Percentiles rank a stretch among this genome's conserved stretches.
Evolutionary conservation across 495 filamentous ascomycete species (phyloP).

Genomic region (Penicillium lagena): DNA sequence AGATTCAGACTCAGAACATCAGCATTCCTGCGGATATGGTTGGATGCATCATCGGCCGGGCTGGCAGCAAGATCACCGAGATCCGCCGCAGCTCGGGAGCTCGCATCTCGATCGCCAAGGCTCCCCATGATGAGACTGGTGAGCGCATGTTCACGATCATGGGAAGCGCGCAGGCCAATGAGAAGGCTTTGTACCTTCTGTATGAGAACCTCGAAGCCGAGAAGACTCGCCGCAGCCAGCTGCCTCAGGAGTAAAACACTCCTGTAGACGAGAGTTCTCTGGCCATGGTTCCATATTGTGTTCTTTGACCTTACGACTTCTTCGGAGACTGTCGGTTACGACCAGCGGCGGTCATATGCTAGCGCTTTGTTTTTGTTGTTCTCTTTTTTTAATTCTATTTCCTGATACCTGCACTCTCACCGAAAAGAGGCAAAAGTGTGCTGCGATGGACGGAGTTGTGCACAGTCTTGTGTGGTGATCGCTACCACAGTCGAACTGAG

Average conservation of each 20-base stretch:
- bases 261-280: no score
- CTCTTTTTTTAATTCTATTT: constrained; percentile 35
- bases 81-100: constrained; percentile 94
- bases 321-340: constrained; percentile 28
- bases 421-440: constrained; percentile 30
- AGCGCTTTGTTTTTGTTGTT: constrained; percentile 40
- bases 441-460: constrained; percentile 13
- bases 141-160: constrained; percentile 99
- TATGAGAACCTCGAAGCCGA: constrained; percentile 99
- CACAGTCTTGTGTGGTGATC: no score
- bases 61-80: constrained; percentile 93
- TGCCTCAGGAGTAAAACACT: constrained; percentile 56
- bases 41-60: constrained; percentile 96
- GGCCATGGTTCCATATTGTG: constrained; percentile 3
- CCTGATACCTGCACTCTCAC: constrained; percentile 40
- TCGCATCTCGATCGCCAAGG: constrained; percentile 96
- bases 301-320: constrained; percentile 30
- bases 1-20: constrained; percentile 98
- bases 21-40: constrained; percentile 99
- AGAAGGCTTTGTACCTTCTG: constrained; percentile 89
- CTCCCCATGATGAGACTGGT: constrained; percentile 92
- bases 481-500: constrained; percentile 11
- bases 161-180: constrained; percentile 83
- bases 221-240: constrained; percentile 89
- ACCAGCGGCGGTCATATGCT: constrained; percentile 29